These are phyloP conservation scores for Lactifluus volemus DNA, from an alignment of 768 basidiomycete species.

Conservation along the genomic window DNA sequence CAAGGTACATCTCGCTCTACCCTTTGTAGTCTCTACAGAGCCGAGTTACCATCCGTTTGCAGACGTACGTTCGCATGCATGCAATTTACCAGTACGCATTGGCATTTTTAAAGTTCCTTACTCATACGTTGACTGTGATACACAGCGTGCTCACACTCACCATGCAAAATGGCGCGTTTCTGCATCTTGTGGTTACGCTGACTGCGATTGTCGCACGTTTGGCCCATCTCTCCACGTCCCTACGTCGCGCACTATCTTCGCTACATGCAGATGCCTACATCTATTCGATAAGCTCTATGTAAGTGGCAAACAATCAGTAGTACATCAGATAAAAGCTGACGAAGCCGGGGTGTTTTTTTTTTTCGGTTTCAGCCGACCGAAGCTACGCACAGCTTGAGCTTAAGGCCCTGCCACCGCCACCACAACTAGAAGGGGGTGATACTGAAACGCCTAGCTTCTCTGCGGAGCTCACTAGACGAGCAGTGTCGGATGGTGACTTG, in stretches of 20 bases:
- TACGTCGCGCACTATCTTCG: neutral
- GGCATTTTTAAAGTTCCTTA: neutral
- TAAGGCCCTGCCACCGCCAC: neutral
- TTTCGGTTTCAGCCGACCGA: neutral
- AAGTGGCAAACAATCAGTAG: neutral
- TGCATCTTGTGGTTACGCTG: constrained; percentile 56
- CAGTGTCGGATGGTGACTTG: neutral
- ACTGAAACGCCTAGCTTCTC: neutral
- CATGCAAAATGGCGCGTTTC: constrained; percentile 67
- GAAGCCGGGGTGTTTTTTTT: no score
- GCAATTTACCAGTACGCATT: constrained; percentile 43
- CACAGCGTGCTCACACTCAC: constrained; percentile 50
- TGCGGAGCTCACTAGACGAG: neutral
- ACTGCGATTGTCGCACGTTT: constrained; percentile 55
- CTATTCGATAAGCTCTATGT: constrained; percentile 7
- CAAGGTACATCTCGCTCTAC: constrained; percentile 33
- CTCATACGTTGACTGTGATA: neutral
- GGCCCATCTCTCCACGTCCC: constrained; percentile 9
- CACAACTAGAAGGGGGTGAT: neutral
- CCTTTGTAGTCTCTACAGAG: neutral
- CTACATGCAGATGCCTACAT: neutral
- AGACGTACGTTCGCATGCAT: constrained; percentile 41
- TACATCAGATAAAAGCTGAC: neutral
- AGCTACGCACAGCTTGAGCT: neutral
- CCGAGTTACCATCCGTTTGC: neutral